Percentiles rank a stretch among this genome's conserved stretches.
Conservation (phyloP, 2,329 filamentous ascomycete genomes). For the Clarireedia monteithiana region DNA sequence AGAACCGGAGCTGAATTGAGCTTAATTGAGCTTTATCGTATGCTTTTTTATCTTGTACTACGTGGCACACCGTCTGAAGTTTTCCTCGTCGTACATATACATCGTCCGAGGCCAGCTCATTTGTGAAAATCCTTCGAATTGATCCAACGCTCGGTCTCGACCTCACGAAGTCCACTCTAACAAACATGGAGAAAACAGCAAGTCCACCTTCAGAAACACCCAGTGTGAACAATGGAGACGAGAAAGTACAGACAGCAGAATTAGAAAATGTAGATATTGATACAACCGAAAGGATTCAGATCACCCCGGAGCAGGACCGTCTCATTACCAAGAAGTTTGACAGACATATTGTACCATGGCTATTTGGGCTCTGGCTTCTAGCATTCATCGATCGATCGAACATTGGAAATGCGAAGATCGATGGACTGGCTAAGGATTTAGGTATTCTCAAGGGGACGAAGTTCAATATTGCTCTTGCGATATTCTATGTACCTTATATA, state of each 20-base stretch:
- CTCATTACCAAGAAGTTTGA: conserved; percentile 7
- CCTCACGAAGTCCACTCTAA: no score
- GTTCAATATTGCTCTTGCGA: conserved; percentile 53
- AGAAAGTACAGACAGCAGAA: background rate
- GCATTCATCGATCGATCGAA: conserved; percentile 8
- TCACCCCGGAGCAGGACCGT: background rate
- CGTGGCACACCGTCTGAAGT: no score
- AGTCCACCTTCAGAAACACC: background rate
- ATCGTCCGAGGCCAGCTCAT: no score
- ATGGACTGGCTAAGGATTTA: conserved; percentile 54
- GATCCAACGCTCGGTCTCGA: no score
- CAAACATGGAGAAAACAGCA: background rate
- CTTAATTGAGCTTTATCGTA: no score
- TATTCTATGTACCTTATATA: conserved; percentile 57
- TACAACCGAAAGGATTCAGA: background rate
- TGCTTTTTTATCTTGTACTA: no score
- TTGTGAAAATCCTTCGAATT: no score
- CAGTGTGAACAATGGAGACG: background rate
- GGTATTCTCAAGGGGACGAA: conserved; percentile 36
- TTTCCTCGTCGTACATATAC: no score
- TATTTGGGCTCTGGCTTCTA: conserved; percentile 6
- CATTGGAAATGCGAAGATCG: conserved; percentile 47
- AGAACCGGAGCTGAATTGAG: no score
- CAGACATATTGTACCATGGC: conserved; percentile 2
- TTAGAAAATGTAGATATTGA: background rate